Base-by-base conservation (phyloP, 2,329 filamentous ascomycete species). In the Nakataea oryzae region DNA sequence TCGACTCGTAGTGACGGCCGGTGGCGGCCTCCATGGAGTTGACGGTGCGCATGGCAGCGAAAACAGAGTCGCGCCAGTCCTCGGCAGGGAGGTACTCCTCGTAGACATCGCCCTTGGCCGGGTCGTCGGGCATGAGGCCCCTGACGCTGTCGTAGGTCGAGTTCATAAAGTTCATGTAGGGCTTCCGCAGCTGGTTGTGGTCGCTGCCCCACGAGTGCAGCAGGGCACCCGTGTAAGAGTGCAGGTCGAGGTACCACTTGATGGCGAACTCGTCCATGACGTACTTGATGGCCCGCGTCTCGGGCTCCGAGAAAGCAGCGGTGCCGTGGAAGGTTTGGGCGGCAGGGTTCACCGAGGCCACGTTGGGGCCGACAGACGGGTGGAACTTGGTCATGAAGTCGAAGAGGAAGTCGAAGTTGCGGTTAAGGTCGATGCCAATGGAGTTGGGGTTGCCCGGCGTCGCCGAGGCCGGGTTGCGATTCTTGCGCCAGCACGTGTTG, bases 191-290 rank as follows among this genome's bases (percentile, higher is more conserved):
- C 70, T 85, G 82, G 62, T 78, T 73, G 58, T 79, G 75, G 65
- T 85, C 82, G 65, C 81, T 79, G 27, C 83, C 82, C 82, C 82
- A 86, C 62, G 74, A 76, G 70, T 84, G 85, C 17, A 86, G 71
- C 24, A 86, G 73, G 34, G 78, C 73, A 2, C 79, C 81, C 0
- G 76, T 74, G 30, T 75, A 80, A 1, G 81, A 83, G 74, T 86
- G 83, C 57, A 86, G 74, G 65, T 86, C 83, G 63, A 85, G 72
- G 69, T 83, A 83, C 81, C 82, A 86, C 30, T 78, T 74, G 57
- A 86, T 71, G 58, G 73, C 70, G 70, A 79, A 81, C 30, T 75
- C 73, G 65, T 81, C 76, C 68, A 84, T 73, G 9, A 82, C 70
- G 72, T 79, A 83, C 63, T 78, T 79, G 63, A 84, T 75, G 67